Base-by-base conservation (phyloP, 257 asterid species). In the Schizonepeta tenuifolia region DNA sequence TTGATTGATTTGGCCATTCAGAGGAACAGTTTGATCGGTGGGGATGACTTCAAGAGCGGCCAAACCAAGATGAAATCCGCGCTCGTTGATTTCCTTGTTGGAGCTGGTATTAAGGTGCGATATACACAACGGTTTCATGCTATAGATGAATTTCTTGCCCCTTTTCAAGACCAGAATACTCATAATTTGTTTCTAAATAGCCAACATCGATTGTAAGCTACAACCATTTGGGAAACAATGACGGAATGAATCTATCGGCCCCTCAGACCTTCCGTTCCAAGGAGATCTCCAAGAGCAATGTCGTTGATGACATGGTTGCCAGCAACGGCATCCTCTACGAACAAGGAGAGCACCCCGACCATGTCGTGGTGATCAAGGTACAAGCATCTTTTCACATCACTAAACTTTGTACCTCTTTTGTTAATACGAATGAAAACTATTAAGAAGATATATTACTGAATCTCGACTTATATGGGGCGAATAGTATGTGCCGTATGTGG, bases 131-230 rank as follows among this genome's bases (percentile, higher is more conserved):
- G 9, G 1, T 38, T 38, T 38, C 12, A 38, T 38, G 43, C 43
- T 38, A 38, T 38, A 38, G 12, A 38, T 8, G 43, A 38, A 8
- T 7, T 9, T 38, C 43, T 38, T 38, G 11, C 3, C 12, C 12
- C 43, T 38, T 38, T 38, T 38, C 11, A 38, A 38, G 43, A 38
- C 12, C 43, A 38, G 3, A 38, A 38, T 8, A 38, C 43, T 55
- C 13, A 5, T 4, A 21, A 57, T 24, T 2, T 51, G 11, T 35
- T 6, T 1, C 12, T 38, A 2, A 7, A 38, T 9, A 94, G 99
- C 99, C 99, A 51, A 95, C 99, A 20, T 95, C 99, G 1, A 95
- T 95, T 1, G 99, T 95, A 83, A 95, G 98, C 85, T 95, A 95
- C 82, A 95, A 95, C 85, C 99, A 95, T 80, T 77, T 95, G 71